Conservation (phyloP, 148 eudicot genomes). For the Rheum nobile region DNA sequence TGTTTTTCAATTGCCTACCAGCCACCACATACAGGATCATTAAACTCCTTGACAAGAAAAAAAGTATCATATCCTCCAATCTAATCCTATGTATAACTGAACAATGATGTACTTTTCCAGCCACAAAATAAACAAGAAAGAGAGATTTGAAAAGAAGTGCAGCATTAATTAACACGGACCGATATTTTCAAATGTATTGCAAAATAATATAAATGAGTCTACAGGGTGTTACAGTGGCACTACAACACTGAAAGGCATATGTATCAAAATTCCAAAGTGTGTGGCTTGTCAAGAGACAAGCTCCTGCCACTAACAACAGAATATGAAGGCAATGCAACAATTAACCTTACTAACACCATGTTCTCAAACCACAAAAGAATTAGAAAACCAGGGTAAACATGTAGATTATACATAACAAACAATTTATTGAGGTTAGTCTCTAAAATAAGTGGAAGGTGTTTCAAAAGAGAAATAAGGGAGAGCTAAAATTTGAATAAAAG, state of each 20-base stretch:
- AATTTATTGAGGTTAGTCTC: not conserved
- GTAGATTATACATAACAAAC: not conserved
- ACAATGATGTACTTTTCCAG: not conserved
- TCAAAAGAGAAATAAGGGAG: not conserved
- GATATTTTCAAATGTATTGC: not conserved
- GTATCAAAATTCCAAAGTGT: not conserved
- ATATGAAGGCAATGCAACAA: not conserved
- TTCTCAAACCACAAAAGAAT: not conserved
- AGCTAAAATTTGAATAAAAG: not conserved
- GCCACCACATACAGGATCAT: not conserved
- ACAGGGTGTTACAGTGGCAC: not conserved
- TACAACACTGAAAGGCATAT: not conserved
- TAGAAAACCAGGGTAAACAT: not conserved
- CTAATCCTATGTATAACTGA: not conserved
- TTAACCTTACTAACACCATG: not conserved
- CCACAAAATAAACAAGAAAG: not conserved
- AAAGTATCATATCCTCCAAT: not conserved
- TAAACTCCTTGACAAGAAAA: not conserved
- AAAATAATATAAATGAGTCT: not conserved
- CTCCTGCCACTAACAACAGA: not conserved
- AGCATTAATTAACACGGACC: not conserved
- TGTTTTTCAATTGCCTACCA: constrained; percentile 52
- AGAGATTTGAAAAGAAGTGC: not conserved
- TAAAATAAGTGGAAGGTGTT: not conserved
- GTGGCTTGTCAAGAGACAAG: not conserved